A percentile compares a stretch with the other conserved stretches of the same genome.
These are phyloP conservation scores for Alternaria triticina DNA, from an alignment of 2,329 filamentous ascomycete species.

Conservation along the genomic window DNA sequence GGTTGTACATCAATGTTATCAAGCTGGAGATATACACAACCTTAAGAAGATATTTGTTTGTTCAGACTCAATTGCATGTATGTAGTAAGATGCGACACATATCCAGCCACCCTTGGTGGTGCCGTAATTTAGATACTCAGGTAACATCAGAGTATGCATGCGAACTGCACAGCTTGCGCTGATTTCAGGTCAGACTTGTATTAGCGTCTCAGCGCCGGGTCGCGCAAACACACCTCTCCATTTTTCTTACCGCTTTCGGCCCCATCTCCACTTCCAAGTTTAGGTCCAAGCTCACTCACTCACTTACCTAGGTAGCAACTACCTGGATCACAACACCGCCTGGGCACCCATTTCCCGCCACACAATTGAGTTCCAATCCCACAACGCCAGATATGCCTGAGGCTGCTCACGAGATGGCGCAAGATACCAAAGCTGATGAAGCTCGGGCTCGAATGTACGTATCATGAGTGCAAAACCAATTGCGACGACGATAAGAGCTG, in stretches of 20 bases:
- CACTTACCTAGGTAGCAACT: not conserved
- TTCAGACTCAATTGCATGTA: not conserved
- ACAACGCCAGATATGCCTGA: too few relatives aligned
- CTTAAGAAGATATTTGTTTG: not conserved
- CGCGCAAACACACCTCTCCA: not conserved
- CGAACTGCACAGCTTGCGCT: not conserved
- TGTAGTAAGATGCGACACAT: not conserved
- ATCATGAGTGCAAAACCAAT: too few relatives aligned
- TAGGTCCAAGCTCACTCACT: not conserved
- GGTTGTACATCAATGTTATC: not conserved
- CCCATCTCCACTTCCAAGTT: not conserved
- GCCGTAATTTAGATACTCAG: fast-evolving
- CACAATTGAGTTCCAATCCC: too few relatives aligned
- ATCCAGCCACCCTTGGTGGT: not conserved
- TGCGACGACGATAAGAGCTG: too few relatives aligned
- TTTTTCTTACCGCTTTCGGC: not conserved
- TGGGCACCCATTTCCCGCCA: too few relatives aligned
- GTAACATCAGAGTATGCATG: not conserved
- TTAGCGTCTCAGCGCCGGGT: not conserved
- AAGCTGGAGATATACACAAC: not conserved
- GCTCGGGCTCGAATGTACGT: too few relatives aligned
- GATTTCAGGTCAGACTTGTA: not conserved
- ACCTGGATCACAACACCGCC: not conserved
- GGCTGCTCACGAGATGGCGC: too few relatives aligned
- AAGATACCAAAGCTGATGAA: too few relatives aligned